Evolutionary conservation across 2,329 filamentous ascomycete species (phyloP).

Genomic region (Paracoccidioides brasiliensis): DNA sequence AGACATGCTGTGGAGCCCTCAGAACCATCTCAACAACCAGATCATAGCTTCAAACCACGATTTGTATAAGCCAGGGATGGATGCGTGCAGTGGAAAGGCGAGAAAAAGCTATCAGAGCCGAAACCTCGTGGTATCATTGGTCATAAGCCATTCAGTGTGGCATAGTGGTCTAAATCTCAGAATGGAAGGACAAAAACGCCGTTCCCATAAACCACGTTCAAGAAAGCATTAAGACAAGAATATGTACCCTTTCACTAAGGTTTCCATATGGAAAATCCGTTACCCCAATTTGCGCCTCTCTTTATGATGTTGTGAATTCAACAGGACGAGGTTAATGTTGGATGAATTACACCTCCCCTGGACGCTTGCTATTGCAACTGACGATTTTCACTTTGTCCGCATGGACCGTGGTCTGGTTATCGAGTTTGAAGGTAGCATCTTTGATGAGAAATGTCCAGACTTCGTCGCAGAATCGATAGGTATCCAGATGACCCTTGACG

Average conservation of each 20-base stretch:
- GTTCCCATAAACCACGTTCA: background rate
- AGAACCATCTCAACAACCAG: no score
- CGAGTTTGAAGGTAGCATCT: constrained; percentile 97
- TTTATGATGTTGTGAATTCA: background rate
- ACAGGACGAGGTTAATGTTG: constrained; percentile 3
- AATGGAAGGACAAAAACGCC: background rate
- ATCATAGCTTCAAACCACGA: no score
- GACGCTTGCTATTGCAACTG: constrained; percentile 84
- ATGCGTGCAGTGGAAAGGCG: background rate
- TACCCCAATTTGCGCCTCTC: constrained; percentile 1
- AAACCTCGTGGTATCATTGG: constrained; percentile 1
- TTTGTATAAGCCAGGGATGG: background rate
- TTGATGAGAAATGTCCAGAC: constrained; percentile 99
- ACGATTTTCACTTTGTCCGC: constrained; percentile 98
- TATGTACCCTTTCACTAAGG: background rate
- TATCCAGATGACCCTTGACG: constrained; percentile 78
- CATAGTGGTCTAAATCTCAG: background rate
- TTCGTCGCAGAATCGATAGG: constrained; percentile 98
- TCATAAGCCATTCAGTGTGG: background rate
- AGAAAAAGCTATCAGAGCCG: background rate
- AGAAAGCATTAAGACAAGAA: background rate
- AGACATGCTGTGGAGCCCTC: no score
- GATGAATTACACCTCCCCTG: constrained; percentile 38
- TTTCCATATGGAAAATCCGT: background rate
- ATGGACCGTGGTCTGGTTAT: constrained; percentile 59